phyloP scores from a whole-genome alignment of 1,139 yeast species.

The Groenewaldozyma auringiensis region DNA sequence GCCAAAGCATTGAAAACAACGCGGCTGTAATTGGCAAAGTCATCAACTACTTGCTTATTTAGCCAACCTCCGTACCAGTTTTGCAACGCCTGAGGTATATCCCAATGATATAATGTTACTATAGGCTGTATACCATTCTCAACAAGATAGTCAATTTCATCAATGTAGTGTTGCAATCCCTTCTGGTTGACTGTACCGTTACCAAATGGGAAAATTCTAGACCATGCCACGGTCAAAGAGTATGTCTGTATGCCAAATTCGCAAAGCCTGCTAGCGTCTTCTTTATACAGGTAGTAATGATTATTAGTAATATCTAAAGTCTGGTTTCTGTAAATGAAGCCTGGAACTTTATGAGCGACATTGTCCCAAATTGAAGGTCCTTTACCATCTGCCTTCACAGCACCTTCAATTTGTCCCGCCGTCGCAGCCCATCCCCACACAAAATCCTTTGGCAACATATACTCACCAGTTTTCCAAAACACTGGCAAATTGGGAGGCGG shows the following conservation, averaged over 20 bases:
- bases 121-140: constrained; percentile 31
- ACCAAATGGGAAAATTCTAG: constrained; percentile 32
- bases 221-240: constrained; percentile 35
- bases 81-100: constrained; percentile 29
- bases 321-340: constrained; percentile 15
- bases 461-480: constrained; percentile 3
- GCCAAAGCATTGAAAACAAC: constrained; percentile 32
- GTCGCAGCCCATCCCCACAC: constrained; percentile 25
- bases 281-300: constrained; percentile 33
- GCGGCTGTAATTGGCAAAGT: constrained; percentile 32
- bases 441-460: constrained; percentile 16
- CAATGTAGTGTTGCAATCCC: constrained; percentile 35
- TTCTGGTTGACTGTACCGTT: constrained; percentile 30
- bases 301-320: constrained; percentile 29
- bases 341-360: constrained; percentile 17
- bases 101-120: constrained; percentile 35
- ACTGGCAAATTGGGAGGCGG: constrained; percentile 17
- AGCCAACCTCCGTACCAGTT: constrained; percentile 28
- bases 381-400: constrained; percentile 32
- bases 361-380: constrained; percentile 33
- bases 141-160: constrained; percentile 30
- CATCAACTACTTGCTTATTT: constrained; percentile 27
- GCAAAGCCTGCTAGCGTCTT: constrained; percentile 32
- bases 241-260: constrained; percentile 33
- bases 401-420: constrained; percentile 34